A percentile compares a stretch with the other conserved stretches of the same genome.
Conservation (phyloP, 768 basidiomycete genomes). For the Clitopilus hobsonii region DNA sequence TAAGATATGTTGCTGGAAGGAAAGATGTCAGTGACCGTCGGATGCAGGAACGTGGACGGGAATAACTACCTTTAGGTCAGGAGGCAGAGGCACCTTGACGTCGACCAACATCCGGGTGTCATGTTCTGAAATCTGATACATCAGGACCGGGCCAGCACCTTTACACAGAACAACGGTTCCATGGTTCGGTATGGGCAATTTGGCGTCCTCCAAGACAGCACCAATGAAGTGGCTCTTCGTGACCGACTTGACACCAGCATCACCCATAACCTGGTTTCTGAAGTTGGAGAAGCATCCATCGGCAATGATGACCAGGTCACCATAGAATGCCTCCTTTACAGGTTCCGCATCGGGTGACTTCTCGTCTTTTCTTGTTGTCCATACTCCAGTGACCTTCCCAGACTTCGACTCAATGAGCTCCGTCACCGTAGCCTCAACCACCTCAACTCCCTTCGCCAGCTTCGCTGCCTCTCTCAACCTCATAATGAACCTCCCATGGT, state of each 20-base stretch:
- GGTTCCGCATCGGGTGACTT: constrained; percentile 18
- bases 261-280: constrained; percentile 61
- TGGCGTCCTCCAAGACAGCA: constrained; percentile 72
- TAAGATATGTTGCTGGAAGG: constrained; percentile 59
- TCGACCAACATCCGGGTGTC: constrained; percentile 95
- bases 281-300: constrained; percentile 98
- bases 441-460: constrained; percentile 59
- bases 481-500: constrained; percentile 90
- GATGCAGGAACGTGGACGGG: background rate
- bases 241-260: constrained; percentile 40
- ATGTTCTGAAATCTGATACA: constrained; percentile 87
- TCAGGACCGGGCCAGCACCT: constrained; percentile 79
- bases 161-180: constrained; percentile 83
- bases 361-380: constrained; percentile 40
- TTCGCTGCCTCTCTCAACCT: constrained; percentile 64
- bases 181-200: constrained; percentile 67
- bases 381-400: constrained; percentile 61
- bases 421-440: constrained; percentile 82
- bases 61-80: constrained; percentile 65
- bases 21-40: constrained; percentile 3
- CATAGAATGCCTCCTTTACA: constrained; percentile 55
- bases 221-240: constrained; percentile 84
- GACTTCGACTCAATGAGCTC: constrained; percentile 58
- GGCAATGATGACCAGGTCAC: constrained; percentile 81
- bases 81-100: constrained; percentile 77